phyloP scores from a whole-genome alignment of 2,329 filamentous ascomycete species.

The Pyrenochaeta sp. region DNA sequence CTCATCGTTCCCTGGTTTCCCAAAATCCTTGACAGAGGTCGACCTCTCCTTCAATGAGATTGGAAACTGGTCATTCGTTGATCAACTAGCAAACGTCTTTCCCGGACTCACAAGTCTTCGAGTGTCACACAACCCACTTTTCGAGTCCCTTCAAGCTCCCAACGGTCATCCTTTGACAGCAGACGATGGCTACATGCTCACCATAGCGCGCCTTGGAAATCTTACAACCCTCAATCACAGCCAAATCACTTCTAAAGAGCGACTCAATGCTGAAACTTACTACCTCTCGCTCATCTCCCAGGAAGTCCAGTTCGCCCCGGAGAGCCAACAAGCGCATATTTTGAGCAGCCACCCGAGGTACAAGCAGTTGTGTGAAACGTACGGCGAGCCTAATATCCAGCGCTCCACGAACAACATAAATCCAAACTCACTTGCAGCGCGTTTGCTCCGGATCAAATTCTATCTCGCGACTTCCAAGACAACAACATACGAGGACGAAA shows the following conservation, averaged over 20 bases:
- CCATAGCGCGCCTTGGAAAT: constrained; percentile 74
- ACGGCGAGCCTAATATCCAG: constrained; percentile 74
- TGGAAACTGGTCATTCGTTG: constrained; percentile 74
- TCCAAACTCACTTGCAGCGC: constrained; percentile 81
- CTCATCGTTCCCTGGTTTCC: constrained; percentile 31
- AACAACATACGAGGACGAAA: constrained; percentile 47
- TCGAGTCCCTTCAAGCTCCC: constrained; percentile 61
- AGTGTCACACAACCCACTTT: constrained; percentile 86
- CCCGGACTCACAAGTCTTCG: constrained; percentile 78
- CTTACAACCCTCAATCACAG: constrained; percentile 77
- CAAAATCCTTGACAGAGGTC: constrained; percentile 46
- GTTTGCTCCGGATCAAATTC: constrained; percentile 71
- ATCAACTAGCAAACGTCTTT: constrained; percentile 70
- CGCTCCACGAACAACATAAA: constrained; percentile 61
- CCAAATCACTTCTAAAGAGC: constrained; percentile 73
- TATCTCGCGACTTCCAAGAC: constrained; percentile 38
- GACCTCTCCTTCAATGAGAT: constrained; percentile 58
- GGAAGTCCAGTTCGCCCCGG: constrained; percentile 70
- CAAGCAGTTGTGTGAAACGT: constrained; percentile 73
- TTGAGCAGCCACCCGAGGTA: constrained; percentile 74
- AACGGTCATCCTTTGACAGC: constrained; percentile 58
- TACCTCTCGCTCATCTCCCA: constrained; percentile 85
- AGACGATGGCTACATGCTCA: constrained; percentile 90
- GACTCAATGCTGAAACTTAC: constrained; percentile 89
- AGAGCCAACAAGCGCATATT: constrained; percentile 62